These are phyloP conservation scores for Aureobasidium lini DNA, from an alignment of 2,329 filamentous ascomycete genomes.

Conservation along the genomic window DNA sequence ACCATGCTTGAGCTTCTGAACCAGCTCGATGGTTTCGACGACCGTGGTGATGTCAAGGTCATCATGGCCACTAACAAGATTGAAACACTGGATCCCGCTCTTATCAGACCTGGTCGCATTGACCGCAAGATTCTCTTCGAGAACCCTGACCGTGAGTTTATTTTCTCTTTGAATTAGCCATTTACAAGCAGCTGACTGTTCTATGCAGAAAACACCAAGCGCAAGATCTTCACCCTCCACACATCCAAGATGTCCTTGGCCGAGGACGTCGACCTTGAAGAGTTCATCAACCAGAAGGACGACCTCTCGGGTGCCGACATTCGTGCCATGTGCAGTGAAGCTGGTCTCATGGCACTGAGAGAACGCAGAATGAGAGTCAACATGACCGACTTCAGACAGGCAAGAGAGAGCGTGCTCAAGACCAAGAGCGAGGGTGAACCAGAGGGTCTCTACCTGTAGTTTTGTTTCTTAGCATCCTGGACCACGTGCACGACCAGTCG, in stretches of 20 bases:
- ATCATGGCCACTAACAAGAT: slow-evolving; percentile 99
- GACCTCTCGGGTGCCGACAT: slow-evolving; percentile 96
- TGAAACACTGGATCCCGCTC: slow-evolving; percentile 87
- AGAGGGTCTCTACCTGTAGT: slow-evolving; percentile 94
- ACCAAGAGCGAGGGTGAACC: slow-evolving; percentile 99
- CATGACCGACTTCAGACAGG: slow-evolving; percentile 94
- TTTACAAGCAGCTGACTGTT: slow-evolving; percentile 31
- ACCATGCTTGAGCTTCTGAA: slow-evolving; percentile 98
- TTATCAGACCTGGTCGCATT: slow-evolving; percentile 95
- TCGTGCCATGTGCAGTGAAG: slow-evolving; percentile 97
- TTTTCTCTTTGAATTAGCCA: neutral
- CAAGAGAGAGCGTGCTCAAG: slow-evolving; percentile 88
- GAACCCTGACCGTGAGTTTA: slow-evolving; percentile 57
- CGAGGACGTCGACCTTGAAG: slow-evolving; percentile 94
- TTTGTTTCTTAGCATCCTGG: slow-evolving; percentile 42
- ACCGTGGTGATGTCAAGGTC: slow-evolving; percentile 97
- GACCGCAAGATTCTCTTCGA: slow-evolving; percentile 90
- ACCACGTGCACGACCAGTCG: slow-evolving; percentile 23
- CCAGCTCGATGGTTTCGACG: slow-evolving; percentile 97
- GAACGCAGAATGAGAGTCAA: slow-evolving; percentile 97
- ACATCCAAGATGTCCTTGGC: slow-evolving; percentile 98
- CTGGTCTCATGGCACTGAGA: slow-evolving; percentile 84
- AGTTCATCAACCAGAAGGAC: slow-evolving; percentile 98
- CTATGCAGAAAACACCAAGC: slow-evolving; percentile 72
- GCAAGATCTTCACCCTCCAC: slow-evolving; percentile 98